These are phyloP conservation scores for Fraxinus greggii DNA, from an alignment of 305 asterid species.

Conservation along the genomic window DNA sequence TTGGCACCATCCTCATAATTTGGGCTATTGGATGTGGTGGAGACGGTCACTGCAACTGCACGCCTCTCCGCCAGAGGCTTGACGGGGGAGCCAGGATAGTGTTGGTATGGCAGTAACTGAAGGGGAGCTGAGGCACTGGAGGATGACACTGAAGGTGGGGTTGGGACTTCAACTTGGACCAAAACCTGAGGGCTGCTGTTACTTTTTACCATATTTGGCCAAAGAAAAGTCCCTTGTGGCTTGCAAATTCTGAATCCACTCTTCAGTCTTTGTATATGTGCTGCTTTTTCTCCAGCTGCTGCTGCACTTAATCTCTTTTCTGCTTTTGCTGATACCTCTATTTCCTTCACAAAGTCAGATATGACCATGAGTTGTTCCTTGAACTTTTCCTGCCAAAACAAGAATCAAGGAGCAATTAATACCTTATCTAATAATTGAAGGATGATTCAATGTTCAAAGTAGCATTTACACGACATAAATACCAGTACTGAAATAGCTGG, in stretches of 20 bases:
- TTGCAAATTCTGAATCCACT: constrained; percentile 96
- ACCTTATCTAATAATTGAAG: constrained; percentile 8
- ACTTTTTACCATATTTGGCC: constrained; percentile 81
- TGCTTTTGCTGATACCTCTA: constrained; percentile 56
- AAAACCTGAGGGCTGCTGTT: constrained; percentile 40
- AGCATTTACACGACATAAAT: constrained; percentile 9
- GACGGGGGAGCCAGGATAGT: constrained; percentile 50
- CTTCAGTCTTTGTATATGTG: constrained; percentile 76
- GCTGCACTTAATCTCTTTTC: constrained; percentile 17
- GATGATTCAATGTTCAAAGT: neutral
- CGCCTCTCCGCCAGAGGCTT: constrained; percentile 84
- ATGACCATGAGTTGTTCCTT: constrained; percentile 59
- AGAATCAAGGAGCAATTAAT: constrained; percentile 3
- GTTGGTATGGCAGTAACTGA: constrained; percentile 37
- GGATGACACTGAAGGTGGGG: constrained; percentile 92
- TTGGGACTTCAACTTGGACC: constrained; percentile 77
- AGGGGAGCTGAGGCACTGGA: constrained; percentile 58
- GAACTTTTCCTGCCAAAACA: constrained; percentile 54
- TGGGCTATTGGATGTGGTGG: constrained; percentile 41
- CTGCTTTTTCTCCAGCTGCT: constrained; percentile 69
- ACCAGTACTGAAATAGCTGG: constrained; percentile 44
- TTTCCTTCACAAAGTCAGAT: constrained; percentile 54
- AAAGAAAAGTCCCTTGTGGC: constrained; percentile 89
- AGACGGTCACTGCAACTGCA: constrained; percentile 56
- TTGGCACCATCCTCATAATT: constrained; percentile 35